A percentile compares a stretch with the other conserved stretches of the same genome.
These are phyloP conservation scores for Zymoseptoria crescenta DNA, from an alignment of 2,329 filamentous ascomycete genomes.

Conservation along the genomic window DNA sequence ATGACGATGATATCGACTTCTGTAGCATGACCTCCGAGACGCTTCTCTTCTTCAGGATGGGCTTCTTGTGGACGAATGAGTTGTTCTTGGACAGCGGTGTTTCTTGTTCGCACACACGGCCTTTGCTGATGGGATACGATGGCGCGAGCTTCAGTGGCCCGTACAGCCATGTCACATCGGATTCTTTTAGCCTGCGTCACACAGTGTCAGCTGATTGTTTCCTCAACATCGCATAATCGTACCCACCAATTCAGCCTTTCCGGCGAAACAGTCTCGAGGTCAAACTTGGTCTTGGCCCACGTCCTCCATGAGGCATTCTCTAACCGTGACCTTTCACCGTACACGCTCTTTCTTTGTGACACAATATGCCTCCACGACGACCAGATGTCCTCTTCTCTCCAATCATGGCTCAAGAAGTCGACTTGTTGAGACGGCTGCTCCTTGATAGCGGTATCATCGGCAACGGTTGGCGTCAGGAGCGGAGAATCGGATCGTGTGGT, in stretches of 20 bases:
- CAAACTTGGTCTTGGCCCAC: slow-evolving; percentile 89
- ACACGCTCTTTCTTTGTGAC: slow-evolving; percentile 61
- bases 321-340: slow-evolving; percentile 70
- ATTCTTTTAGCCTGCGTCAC: slow-evolving; percentile 75
- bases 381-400: slow-evolving; percentile 96
- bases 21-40: slow-evolving; percentile 95
- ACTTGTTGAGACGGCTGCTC: slow-evolving; percentile 76
- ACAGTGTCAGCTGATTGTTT: slow-evolving; percentile 25
- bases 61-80: slow-evolving; percentile 73
- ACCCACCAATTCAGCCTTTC: slow-evolving; percentile 88
- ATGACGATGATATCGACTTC: slow-evolving; percentile 77
- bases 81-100: slow-evolving; percentile 53
- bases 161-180: slow-evolving; percentile 95
- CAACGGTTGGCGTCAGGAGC: slow-evolving; percentile 52
- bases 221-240: not conserved
- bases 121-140: slow-evolving; percentile 44
- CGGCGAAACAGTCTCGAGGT: slow-evolving; percentile 77
- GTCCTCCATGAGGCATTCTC: slow-evolving; percentile 97
- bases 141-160: slow-evolving; percentile 75
- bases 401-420: slow-evolving; percentile 90
- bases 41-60: slow-evolving; percentile 91
- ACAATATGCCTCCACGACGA: slow-evolving; percentile 92
- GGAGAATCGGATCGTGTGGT: slow-evolving; percentile 53
- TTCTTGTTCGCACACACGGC: slow-evolving; percentile 40
- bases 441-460: slow-evolving; percentile 71